Percentiles rank a stretch among this genome's conserved stretches.
phyloP scores from a whole-genome alignment of 768 basidiomycete species.

The Albatrellus ellisii region DNA sequence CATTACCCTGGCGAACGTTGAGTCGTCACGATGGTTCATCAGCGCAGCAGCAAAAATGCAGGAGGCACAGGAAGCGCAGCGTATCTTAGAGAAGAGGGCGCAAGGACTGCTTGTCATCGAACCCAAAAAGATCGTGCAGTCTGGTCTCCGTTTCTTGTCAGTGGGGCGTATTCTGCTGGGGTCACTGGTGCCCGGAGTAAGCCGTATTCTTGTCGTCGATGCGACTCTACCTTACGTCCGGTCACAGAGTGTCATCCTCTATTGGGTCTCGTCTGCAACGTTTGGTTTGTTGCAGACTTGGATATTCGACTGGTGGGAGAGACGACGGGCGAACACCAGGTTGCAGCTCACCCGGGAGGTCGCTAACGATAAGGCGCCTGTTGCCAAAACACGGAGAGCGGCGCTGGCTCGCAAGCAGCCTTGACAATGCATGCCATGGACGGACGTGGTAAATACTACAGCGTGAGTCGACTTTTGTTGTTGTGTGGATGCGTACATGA shows the following conservation, averaged over 20 bases:
- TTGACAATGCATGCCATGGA: no score
- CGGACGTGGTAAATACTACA: not conserved
- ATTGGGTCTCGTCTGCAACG: slow-evolving; percentile 67
- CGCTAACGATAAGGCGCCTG: no score
- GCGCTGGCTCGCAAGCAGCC: no score
- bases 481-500: slow-evolving; percentile 33
- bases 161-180: slow-evolving; percentile 56
- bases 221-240: slow-evolving; percentile 4
- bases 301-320: slow-evolving; percentile 53
- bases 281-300: slow-evolving; percentile 69
- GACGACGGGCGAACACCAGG: slow-evolving; percentile 22
- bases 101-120: slow-evolving; percentile 32
- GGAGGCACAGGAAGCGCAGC: slow-evolving; percentile 32
- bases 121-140: slow-evolving; percentile 39
- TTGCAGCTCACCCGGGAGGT: not conserved
- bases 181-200: slow-evolving; percentile 58
- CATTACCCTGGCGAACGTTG: slow-evolving; percentile 68
- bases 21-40: slow-evolving; percentile 64
- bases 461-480: not conserved
- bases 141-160: slow-evolving; percentile 40
- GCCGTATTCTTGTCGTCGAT: slow-evolving; percentile 13
- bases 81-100: slow-evolving; percentile 30
- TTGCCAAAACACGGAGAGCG: no score
- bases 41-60: slow-evolving; percentile 42
- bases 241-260: slow-evolving; percentile 49